These are phyloP conservation scores for Acanthamoeba sp. DNA, from an alignment of 208 protist genomes.

Conservation along the genomic window DNA sequence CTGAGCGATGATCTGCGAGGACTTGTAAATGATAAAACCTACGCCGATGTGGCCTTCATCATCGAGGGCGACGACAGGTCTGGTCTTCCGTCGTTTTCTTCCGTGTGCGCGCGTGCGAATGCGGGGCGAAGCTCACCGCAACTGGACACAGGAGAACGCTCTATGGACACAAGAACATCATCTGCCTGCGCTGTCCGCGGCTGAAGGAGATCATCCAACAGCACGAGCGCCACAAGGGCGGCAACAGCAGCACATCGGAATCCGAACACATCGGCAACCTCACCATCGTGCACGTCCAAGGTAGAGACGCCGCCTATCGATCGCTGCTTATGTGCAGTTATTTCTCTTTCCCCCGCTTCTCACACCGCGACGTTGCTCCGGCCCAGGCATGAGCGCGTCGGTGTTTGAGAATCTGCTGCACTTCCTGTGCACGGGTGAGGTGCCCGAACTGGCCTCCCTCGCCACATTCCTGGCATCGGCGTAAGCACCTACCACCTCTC, in stretches of 20 bases:
- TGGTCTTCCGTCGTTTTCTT: background rate
- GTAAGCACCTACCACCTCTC: background rate
- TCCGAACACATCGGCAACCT: background rate
- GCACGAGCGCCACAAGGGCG: constrained; percentile 10
- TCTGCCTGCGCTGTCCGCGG: background rate
- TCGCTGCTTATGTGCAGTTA: background rate
- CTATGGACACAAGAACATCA: constrained; percentile 61
- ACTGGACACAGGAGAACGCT: background rate
- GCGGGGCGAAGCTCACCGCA: background rate
- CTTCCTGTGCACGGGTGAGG: constrained; percentile 7
- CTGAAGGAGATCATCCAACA: constrained; percentile 29
- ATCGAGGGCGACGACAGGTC: constrained; percentile 37
- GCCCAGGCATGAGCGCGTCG: background rate
- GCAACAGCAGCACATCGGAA: background rate
- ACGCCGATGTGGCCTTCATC: constrained; percentile 57
- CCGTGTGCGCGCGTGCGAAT: background rate
- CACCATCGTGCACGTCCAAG: constrained; percentile 50
- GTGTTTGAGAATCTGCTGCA: constrained; percentile 38
- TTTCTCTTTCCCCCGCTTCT: background rate
- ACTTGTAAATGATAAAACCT: constrained; percentile 69
- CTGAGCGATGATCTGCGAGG: constrained; percentile 28
- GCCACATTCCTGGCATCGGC: background rate
- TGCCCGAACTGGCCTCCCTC: background rate
- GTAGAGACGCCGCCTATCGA: background rate
- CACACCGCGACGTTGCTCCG: background rate